Evolutionary conservation across 2,329 filamentous ascomycete species (phyloP).

Genomic region (Botryotinia narcissicola): DNA sequence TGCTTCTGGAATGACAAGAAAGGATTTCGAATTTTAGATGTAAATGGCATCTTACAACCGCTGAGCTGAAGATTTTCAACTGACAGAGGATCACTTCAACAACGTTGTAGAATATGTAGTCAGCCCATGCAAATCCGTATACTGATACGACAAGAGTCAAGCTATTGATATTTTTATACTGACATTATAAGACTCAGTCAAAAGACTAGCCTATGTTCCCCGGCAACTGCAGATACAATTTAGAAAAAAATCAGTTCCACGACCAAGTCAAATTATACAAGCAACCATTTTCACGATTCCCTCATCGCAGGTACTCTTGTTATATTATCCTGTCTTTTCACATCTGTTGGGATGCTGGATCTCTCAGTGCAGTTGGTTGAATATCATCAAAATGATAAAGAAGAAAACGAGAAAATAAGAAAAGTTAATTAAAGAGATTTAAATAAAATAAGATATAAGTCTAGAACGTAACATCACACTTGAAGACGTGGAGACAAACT

Average conservation of each 20-base stretch:
- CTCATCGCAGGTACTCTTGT: neutral
- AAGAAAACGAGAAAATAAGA: neutral
- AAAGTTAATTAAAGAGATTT: neutral
- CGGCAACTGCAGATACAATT: neutral
- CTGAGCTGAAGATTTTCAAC: no score
- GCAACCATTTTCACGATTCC: accelerated
- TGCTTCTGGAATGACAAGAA: no score
- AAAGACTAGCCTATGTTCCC: no score
- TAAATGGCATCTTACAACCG: no score
- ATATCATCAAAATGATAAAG: neutral
- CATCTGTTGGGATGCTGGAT: neutral
- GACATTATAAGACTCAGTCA: no score
- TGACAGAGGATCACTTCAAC: no score
- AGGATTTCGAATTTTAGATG: no score
- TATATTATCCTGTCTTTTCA: neutral
- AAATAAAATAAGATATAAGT: neutral
- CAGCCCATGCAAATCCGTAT: no score
- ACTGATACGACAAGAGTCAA: no score
- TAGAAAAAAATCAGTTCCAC: neutral
- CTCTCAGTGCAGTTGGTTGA: neutral
- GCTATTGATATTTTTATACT: no score
- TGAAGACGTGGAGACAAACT: neutral
- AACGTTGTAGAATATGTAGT: no score
- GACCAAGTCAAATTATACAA: neutral
- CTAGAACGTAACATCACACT: neutral